Evolutionary conservation across 306 rosid genomes (phyloP), one percentile per base, ranked within the genome.

Genomic region (Benincasa hispida): DNA sequence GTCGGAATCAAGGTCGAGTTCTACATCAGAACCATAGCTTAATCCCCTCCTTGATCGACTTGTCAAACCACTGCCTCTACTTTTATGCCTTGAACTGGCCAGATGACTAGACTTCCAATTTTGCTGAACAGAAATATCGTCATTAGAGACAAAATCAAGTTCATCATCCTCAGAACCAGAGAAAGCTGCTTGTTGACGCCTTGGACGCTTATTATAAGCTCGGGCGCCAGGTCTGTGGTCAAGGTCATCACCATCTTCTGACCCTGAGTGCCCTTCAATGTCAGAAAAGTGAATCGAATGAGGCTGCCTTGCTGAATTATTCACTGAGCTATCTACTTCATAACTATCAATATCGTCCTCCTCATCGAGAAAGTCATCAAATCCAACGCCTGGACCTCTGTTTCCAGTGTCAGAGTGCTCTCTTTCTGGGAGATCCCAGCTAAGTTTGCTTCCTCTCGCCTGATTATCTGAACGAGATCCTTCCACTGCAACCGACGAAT

Each of bases 361-460:
- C 72, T 90, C 96, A 77, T 93, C 98, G 22, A 87, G 91, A 86
- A 91, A 91, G 87, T 94, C 98, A 82, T 94, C 92, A 88, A 94
- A 91, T 75, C 98, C 98, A n/a, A 76, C 53, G 21, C 89, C 77
- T 62, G 93, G 88, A 79, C 85, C 83, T 70, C 82, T 4, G 82
- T 81, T 57, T 80, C 62, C 76, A 25, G 85, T 85, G 78, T 83
- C 87, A 12, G 87, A 78, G 79, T 78, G 82, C 73, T 87, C 90
- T 48, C 77, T 88, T 60, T 86, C 89, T 27, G 18, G 81, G 22
- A 82, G 81, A 78, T 89, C 82, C 77, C 89, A 79, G 77, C 78
- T 79, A 79, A 56, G 59, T 77, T 82, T 87, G 79, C 83, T 81
- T 80, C 83, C 90, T 78, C 82, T 86, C 24, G 75, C 86, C 73